Conservation (phyloP, 148 eudicot genomes). For the Amaranthus palmeri region DNA sequence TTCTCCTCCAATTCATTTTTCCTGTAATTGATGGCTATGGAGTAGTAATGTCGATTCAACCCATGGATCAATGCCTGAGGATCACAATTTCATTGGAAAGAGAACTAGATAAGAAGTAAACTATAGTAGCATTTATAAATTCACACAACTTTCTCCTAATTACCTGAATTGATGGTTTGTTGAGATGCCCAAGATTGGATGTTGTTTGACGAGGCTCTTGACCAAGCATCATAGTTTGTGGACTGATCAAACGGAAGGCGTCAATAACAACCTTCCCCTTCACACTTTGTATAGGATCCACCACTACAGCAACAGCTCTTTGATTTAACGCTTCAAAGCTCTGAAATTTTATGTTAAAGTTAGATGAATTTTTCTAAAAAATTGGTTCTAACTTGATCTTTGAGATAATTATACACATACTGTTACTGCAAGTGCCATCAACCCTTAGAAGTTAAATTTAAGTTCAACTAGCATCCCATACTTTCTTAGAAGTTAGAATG, state of each 20-base stretch:
- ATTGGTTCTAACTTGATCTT: neutral
- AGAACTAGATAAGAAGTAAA: neutral
- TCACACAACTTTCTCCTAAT: slow-evolving; percentile 5
- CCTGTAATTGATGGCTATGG: slow-evolving; percentile 92
- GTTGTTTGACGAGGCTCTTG: slow-evolving; percentile 98
- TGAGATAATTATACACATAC: neutral
- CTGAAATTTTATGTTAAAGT: slow-evolving; percentile 33
- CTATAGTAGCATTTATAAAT: neutral
- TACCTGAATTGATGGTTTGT: slow-evolving; percentile 96
- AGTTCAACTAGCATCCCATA: too few relatives aligned
- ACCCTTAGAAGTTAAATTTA: too few relatives aligned
- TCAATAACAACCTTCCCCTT: slow-evolving; percentile 97
- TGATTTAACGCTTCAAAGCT: slow-evolving; percentile 96
- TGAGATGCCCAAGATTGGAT: slow-evolving; percentile 92
- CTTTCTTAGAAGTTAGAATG: too few relatives aligned
- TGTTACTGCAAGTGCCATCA: neutral
- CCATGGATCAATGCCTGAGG: slow-evolving; percentile 94
- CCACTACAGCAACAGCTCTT: slow-evolving; percentile 96
- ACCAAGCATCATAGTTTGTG: slow-evolving; percentile 99
- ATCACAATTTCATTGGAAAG: slow-evolving; percentile 3
- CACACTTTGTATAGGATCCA: slow-evolving; percentile 97
- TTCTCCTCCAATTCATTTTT: slow-evolving; percentile 98
- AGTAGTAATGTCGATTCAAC: slow-evolving; percentile 89
- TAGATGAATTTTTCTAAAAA: neutral
- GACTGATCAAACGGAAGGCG: slow-evolving; percentile 90